phyloP scores from a whole-genome alignment of 2,329 filamentous ascomycete genomes.

The Monosporascus sp. region DNA sequence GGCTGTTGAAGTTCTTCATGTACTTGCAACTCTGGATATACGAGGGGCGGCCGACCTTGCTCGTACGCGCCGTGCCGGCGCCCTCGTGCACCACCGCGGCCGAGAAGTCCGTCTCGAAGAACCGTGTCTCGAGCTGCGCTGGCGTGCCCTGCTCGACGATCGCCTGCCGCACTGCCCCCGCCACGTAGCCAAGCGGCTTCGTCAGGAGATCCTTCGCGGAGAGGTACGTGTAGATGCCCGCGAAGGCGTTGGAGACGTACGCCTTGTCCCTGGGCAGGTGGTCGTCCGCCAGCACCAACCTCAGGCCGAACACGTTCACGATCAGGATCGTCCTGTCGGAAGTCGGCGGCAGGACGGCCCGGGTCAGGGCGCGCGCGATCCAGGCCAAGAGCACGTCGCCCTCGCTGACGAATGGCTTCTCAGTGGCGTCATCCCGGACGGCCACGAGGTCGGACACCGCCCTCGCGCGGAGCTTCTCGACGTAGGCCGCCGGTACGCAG shows the following conservation, averaged over 20 bases:
- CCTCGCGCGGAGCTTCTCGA: constrained; percentile 21
- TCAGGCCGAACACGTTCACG: constrained; percentile 35
- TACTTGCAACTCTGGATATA: constrained; percentile 15
- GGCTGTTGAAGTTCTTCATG: constrained; percentile 5
- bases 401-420: constrained; percentile 37
- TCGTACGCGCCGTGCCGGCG: background rate
- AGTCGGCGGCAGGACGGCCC: constrained; percentile 12
- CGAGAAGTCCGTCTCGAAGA: constrained; percentile 33
- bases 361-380: constrained; percentile 26
- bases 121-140: constrained; percentile 21
- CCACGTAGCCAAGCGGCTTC: constrained; percentile 11
- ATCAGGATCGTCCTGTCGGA: constrained; percentile 27
- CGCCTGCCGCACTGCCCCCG: constrained; percentile 24
- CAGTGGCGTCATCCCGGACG: constrained; percentile 6
- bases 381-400: constrained; percentile 40
- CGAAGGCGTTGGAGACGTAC: constrained; percentile 16
- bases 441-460: constrained; percentile 25
- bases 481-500: constrained; percentile 28
- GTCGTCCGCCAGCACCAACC: constrained; percentile 23
- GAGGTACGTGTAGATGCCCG: constrained; percentile 14
- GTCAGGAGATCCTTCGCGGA: constrained; percentile 15
- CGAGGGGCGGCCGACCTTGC: constrained; percentile 9
- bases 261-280: constrained; percentile 21
- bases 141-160: constrained; percentile 30
- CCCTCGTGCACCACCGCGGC: constrained; percentile 17